Conservation (phyloP, 2,329 filamentous ascomycete genomes). For the Botrytis porri region DNA sequence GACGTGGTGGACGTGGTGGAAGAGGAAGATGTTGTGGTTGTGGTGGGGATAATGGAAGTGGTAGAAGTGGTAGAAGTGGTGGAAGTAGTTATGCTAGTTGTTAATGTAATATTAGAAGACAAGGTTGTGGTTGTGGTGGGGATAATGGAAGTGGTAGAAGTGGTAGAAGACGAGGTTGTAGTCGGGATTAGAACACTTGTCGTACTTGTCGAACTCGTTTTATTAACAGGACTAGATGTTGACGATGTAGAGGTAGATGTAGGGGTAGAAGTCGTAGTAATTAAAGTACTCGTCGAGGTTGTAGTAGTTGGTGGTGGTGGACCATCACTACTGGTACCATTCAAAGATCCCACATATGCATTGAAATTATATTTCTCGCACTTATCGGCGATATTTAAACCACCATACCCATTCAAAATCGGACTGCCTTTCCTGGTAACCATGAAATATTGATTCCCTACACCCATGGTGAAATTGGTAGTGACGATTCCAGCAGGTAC, state of each 20-base stretch:
- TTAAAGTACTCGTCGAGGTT: conserved; percentile 9
- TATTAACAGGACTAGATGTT: background rate
- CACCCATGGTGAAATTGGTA: conserved; percentile 37
- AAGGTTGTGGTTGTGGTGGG: background rate
- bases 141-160: background rate
- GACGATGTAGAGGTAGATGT: conserved; percentile 5
- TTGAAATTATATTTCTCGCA: conserved; percentile 39
- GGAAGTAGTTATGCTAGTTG: background rate
- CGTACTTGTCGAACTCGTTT: background rate
- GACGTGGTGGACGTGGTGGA: conserved; percentile 4
- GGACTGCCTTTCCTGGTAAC: conserved; percentile 30
- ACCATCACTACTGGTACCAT: conserved; percentile 19
- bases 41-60: background rate
- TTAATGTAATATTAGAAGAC: background rate
- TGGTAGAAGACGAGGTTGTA: background rate
- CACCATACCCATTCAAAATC: conserved; percentile 30
- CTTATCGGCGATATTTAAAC: conserved; percentile 30
- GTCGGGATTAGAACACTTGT: background rate
- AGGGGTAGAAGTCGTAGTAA: conserved; percentile 11
- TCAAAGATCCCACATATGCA: conserved; percentile 37
- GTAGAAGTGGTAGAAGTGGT: background rate
- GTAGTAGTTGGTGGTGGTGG: conserved; percentile 14
- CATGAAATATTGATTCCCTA: conserved; percentile 36
- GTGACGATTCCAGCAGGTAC: conserved; percentile 38
- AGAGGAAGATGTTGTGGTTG: background rate